A percentile compares a stretch with the other conserved stretches of the same genome.
phyloP scores from a whole-genome alignment of 495 filamentous ascomycete species.

The Lichenothelia convexa region DNA sequence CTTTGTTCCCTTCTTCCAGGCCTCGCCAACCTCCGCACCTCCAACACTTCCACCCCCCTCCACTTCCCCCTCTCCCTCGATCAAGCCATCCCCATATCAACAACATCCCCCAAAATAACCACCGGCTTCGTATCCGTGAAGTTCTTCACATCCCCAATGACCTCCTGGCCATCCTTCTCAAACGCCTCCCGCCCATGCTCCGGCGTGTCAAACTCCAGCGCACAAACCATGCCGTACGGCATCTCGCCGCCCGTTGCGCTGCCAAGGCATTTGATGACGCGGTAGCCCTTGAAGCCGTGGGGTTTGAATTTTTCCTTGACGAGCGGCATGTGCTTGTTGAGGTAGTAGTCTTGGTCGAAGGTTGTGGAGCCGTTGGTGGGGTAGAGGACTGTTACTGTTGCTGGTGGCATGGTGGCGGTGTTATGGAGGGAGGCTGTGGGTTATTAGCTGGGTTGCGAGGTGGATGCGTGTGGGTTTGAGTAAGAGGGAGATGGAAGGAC shows the following conservation, averaged over 20 bases:
- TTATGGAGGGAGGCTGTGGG: too few species aligned
- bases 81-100: too few species aligned
- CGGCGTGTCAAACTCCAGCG: constrained; percentile 6
- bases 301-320: constrained; percentile 3
- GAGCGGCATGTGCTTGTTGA: constrained; percentile 13
- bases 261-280: constrained; percentile 10
- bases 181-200: constrained; percentile 8
- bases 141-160: constrained; percentile 13
- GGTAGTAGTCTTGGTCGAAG: constrained; percentile 17
- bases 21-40: too few species aligned
- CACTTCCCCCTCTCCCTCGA: too few species aligned
- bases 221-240: constrained; percentile 7
- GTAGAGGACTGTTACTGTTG: constrained; percentile 13
- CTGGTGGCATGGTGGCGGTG: constrained; percentile 5
- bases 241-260: constrained; percentile 5
- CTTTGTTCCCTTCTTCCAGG: too few species aligned
- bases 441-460: too few species aligned
- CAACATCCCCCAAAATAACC: constrained; percentile 6
- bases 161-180: not conserved
- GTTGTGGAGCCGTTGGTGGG: constrained; percentile 5
- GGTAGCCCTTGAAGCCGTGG: constrained; percentile 10
- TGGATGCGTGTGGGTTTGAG: too few species aligned
- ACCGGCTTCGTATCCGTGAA: constrained; percentile 11
- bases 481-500: too few species aligned
- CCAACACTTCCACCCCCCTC: too few species aligned